Conservation (phyloP, 192 early-diverging fungal genomes). For the Coemansia sp. region DNA sequence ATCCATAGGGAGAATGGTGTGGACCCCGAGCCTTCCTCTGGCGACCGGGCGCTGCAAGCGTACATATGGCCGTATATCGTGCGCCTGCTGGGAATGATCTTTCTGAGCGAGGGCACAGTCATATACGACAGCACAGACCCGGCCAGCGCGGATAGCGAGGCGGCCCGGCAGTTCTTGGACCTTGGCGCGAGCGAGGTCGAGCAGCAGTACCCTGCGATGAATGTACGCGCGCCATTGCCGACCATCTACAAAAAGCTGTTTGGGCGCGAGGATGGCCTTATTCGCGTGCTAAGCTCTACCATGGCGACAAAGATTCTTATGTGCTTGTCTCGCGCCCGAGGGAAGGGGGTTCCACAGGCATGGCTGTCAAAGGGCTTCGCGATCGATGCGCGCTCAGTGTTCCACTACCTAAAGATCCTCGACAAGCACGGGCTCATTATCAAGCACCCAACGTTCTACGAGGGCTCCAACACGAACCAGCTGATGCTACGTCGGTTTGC, state of each 20-base stretch:
- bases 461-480: constrained; percentile 32
- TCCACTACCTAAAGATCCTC: constrained; percentile 35
- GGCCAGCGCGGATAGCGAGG: not conserved
- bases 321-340: constrained; percentile 19
- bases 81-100: constrained; percentile 12
- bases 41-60: constrained; percentile 11
- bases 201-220: constrained; percentile 10
- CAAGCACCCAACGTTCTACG: constrained; percentile 16
- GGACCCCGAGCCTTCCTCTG: not conserved
- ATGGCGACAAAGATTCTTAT: constrained; percentile 9
- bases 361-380: constrained; percentile 7
- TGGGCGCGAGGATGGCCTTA: constrained; percentile 27
- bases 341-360: constrained; percentile 30
- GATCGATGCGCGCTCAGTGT: constrained; percentile 30
- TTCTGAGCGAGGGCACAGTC: constrained; percentile 3
- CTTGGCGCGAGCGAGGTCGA: constrained; percentile 5
- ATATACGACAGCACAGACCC: constrained; percentile 10
- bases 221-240: constrained; percentile 12
- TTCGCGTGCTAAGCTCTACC: constrained; percentile 7
- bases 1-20: constrained; percentile 1
- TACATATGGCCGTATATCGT: constrained; percentile 35
- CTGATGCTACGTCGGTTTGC: constrained; percentile 28
- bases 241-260: constrained; percentile 23
- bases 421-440: constrained; percentile 24
- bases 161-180: not conserved